Evolutionary conservation across 768 basidiomycete genomes (phyloP).

Genomic region (Lactarius quietus): DNA sequence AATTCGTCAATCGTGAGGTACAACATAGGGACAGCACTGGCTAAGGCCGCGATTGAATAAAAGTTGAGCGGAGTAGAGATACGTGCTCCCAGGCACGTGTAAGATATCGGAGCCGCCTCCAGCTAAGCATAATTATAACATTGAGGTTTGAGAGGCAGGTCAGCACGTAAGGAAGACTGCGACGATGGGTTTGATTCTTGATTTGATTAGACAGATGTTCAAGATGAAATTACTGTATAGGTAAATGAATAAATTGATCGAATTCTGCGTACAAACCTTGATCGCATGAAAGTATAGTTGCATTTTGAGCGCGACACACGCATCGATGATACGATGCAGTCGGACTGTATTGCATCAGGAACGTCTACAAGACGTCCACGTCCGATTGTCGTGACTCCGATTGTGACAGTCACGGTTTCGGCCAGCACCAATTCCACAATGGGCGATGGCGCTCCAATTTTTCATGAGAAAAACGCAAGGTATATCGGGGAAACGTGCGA

Average conservation of each 20-base stretch:
- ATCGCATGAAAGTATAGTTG: background rate
- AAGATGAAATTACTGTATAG: background rate
- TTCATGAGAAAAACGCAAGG: background rate
- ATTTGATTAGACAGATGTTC: background rate
- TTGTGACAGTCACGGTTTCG: background rate
- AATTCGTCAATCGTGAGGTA: background rate
- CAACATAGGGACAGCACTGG: background rate
- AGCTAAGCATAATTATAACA: background rate
- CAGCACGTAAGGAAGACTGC: slow-evolving; percentile 1
- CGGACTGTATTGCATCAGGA: too few species aligned
- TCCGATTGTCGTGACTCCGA: background rate
- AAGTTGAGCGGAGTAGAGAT: background rate
- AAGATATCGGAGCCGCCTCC: background rate
- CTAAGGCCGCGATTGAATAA: background rate
- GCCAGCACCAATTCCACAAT: background rate
- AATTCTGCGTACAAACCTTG: background rate
- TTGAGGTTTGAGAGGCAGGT: background rate
- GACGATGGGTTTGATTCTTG: background rate
- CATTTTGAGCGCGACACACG: background rate
- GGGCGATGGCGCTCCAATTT: background rate
- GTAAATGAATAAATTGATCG: background rate
- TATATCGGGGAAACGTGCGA: background rate
- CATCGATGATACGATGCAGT: background rate
- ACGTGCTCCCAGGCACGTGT: background rate
- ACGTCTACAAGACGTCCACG: background rate